Base-by-base conservation (phyloP, 441 rosid genomes). In the Iberis amara region DNA sequence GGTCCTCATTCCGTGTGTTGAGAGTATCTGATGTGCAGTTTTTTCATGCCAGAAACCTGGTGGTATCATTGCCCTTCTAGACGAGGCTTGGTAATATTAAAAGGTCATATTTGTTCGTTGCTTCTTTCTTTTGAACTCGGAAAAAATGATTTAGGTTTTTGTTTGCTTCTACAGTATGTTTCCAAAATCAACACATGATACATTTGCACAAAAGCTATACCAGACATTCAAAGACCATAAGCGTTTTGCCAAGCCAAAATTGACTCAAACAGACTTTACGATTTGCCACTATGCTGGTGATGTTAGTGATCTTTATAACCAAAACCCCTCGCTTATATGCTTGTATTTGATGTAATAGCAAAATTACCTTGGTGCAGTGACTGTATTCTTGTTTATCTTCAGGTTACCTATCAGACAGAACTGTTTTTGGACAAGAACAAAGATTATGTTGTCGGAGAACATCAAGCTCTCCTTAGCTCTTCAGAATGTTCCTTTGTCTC, bases 321-420 rank as follows among this genome's bases (percentile, higher is more conserved):
- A 35, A 18, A 37, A 9, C 31, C 8, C 10, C 49, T 43, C 27
- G 39, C 31, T 42, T 42, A 41, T 15, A 37, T 55, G 18, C 39
- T 44, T 56, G 31, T 62, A 30, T n/a, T 47, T 58, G 44, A 27
- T 51, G 32, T 24, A 28, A 55, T 11, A 42, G 39, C 15, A 44
- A 39, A 49, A 39, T 23, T 33, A 37, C 56, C 38, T 39, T 62
- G 15, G 38, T 58, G 21, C 23, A 47, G 18, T 60, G 70, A 59
- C 61, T 11, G 0, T 41, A 30, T 27, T 52, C 27, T 40, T 64
- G 52, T 30, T 52, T 55, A 35, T 31, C 68, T 48, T 57, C 66
- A 94, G 99, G 97, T 89, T 64, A 86, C 97, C 31, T 86, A 94
- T 74, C 99, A 86, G 76, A 86, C 97, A 15, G 95, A 89, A 54